Conservation (phyloP, 495 filamentous ascomycete genomes). For the Penicillium canescens region DNA sequence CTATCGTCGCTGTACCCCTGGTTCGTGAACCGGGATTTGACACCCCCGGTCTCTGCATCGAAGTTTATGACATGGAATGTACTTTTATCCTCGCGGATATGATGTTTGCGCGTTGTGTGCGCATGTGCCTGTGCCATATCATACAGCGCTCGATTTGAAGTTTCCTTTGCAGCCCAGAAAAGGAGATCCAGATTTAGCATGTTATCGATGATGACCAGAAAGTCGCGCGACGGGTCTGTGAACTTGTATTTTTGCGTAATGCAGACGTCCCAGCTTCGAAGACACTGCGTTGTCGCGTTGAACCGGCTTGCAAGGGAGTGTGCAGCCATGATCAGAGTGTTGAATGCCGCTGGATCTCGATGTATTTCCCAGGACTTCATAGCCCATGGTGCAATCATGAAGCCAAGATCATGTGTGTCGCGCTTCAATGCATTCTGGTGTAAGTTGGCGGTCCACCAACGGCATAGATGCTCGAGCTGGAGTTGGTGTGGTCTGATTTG, state of each 20-base stretch:
- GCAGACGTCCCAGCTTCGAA: constrained; percentile 40
- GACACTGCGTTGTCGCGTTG: constrained; percentile 27
- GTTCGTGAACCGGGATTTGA: constrained; percentile 36
- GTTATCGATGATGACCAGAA: constrained; percentile 48
- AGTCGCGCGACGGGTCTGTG: constrained; percentile 20
- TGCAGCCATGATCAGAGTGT: constrained; percentile 35
- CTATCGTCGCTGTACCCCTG: constrained; percentile 42
- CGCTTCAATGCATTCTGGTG: constrained; percentile 32
- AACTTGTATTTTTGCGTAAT: constrained; percentile 36
- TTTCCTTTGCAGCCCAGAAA: constrained; percentile 41
- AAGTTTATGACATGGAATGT: constrained; percentile 45
- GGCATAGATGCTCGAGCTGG: constrained; percentile 33
- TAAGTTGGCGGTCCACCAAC: constrained; percentile 36
- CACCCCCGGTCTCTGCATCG: constrained; percentile 27
- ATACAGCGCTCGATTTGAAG: constrained; percentile 22
- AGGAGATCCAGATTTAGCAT: constrained; percentile 50
- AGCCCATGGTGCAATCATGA: constrained; percentile 44
- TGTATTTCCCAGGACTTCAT: constrained; percentile 39
- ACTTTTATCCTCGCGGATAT: constrained; percentile 32
- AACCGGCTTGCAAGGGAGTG: constrained; percentile 38
- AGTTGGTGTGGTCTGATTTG: constrained; percentile 8
- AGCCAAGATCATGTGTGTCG: constrained; percentile 47
- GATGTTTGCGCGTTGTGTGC: constrained; percentile 28
- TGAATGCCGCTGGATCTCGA: constrained; percentile 26
- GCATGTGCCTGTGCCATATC: constrained; percentile 42